Evolutionary conservation across 768 basidiomycete genomes (phyloP), one percentile per base, ranked within the genome.

Genomic region (Hygrocybe punicea): DNA sequence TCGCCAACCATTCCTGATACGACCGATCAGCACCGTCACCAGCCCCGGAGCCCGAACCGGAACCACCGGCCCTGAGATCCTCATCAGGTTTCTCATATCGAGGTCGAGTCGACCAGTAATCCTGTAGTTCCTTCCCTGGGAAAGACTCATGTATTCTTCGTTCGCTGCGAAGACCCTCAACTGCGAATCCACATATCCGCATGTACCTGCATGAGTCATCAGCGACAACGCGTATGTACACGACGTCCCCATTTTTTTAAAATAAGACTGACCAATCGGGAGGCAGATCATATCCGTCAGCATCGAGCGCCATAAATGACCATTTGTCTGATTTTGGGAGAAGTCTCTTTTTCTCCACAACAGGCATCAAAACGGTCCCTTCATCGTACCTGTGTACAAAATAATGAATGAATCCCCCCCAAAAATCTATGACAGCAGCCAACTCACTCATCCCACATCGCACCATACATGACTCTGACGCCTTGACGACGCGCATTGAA

Each of bases 401-500:
- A 50, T 57, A 16, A 42, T 48, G 2, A 16, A 19, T n/a, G 45
- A 17, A 13, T 19, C 45, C 2, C 5, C 45, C 23, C 17, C 44
- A 8, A n/a, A n/a, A 6, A 57, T 25, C 34, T 11, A 24, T 14
- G 11, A 37, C 36, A 51, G 24, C 24, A 60, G n/a, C n/a, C 48
- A 5, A 72, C 78, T 65, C 58, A 83, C 85, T 91, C 91, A 63
- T 93, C 91, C 89, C 91, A 92, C 89, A 91, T 92, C 6, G 89
- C 89, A 21, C 86, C 86, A 60, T 92, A 92, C 53, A 91, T 80
- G 6, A 73, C 85, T 17, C 82, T 80, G 6, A 81, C 84, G 25
- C 86, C 84, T 25, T 79, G 78, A 45, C 78, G 74, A 24, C 79
- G 80, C 11, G 84, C 85, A 63, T 91, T 86, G 73, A 79, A 82